Base-by-base conservation (phyloP, 1,139 yeast genomes). In the Kazachstania sp. region DNA sequence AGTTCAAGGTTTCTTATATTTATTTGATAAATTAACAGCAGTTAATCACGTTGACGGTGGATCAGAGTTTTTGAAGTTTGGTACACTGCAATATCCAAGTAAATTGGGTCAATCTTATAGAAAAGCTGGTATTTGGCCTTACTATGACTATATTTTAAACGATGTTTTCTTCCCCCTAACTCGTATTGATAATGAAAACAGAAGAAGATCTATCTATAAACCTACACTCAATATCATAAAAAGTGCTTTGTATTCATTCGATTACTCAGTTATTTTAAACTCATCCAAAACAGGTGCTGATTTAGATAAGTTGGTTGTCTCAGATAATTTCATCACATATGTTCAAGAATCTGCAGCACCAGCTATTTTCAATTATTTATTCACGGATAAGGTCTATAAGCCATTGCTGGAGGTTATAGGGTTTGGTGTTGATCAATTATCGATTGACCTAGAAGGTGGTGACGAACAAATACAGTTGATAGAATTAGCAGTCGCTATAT, bases 81-180 rank as follows among this genome's bases (percentile, higher is more conserved):
- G 73, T 1, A 69, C 71, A 35, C 65, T 71, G 44, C 72, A 81
- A 13, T 85, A 74, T 56, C 95, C 95, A 1, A 62, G 71, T 8
- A 78, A 76, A 48, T 64, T 87, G 29, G 95, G 96, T 0, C 64
- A 64, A 15, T 71, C 73, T 1, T 77, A 81, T 54, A 73, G 95
- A 57, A 77, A 73, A 43, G 67, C 72, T 15, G 95, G 96, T 2
- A 66, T 87, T 11, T 80, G 90, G 79, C 90, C 95, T 3, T 90
- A 88, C 57, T 67, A 86, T 46, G 94, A 86, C 50, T 87, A 78
- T 56, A 62, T 87, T 26, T 63, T 85, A 37, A 66, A 73, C n/a
- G 85, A 83, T 39, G 78, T 87, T 0, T 78, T 90, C 54, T 76
- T 74, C 16, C 73, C 70, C 2, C 65, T 77, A 0, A 32, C 35